A percentile compares a stretch with the other conserved stretches of the same genome.
Conservation (phyloP, 352 stramenopile genomes). For the Phytophthora sansomeana region DNA sequence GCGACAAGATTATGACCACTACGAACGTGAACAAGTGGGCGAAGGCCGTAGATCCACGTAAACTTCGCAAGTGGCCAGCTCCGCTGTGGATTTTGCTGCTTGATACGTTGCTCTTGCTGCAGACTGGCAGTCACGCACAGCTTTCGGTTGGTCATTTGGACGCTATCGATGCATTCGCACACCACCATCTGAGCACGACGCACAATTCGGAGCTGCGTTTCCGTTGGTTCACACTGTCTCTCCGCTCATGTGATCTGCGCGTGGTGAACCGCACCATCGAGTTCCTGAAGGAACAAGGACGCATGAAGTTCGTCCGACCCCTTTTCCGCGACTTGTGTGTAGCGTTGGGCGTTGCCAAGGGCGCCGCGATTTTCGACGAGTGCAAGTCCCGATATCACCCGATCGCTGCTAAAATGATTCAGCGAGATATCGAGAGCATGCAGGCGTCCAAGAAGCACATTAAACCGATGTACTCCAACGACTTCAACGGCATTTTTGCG, state of each 20-base stretch:
- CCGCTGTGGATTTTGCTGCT: conserved; percentile 62
- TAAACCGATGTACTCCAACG: conserved; percentile 20
- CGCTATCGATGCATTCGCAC: conserved; percentile 55
- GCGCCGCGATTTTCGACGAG: conserved; percentile 37
- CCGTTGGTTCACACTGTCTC: conserved; percentile 65
- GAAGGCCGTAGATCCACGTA: conserved; percentile 1
- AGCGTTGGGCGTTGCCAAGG: conserved; percentile 28
- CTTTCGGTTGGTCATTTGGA: conserved; percentile 47
- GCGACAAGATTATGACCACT: conserved; percentile 41
- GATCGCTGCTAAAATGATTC: conserved; percentile 74
- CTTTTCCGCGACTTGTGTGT: conserved; percentile 65
- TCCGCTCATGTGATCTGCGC: conserved; percentile 52
- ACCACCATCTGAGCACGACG: conserved; percentile 51
- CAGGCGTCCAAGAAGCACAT: conserved; percentile 12
- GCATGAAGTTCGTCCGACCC: conserved; percentile 76
- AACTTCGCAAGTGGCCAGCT: conserved; percentile 50
- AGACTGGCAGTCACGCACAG: conserved; percentile 19
- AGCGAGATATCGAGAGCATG: conserved; percentile 49
- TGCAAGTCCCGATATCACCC: conserved; percentile 71
- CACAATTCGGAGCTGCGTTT: conserved; percentile 73
- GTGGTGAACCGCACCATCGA: conserved; percentile 41
- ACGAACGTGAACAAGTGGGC: conserved; percentile 36
- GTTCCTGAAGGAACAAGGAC: conserved; percentile 68
- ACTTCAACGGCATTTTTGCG: conserved; percentile 35
- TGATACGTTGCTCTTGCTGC: conserved; percentile 56